Conservation (phyloP, 1,139 yeast species). For the Hyphopichia khmerensis region DNA sequence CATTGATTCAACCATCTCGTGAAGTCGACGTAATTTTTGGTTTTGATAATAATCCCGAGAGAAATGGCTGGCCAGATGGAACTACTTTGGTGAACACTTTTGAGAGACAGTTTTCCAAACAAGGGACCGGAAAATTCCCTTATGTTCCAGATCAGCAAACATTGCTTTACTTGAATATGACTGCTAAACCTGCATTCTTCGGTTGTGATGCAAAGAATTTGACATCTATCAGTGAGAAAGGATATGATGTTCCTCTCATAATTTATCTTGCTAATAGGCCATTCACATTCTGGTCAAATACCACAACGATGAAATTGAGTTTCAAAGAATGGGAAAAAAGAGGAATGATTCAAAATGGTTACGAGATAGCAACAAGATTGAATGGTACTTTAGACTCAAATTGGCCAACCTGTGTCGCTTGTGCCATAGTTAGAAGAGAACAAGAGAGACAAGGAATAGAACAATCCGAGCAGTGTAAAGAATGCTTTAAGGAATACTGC, state of each 20-base stretch:
- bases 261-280: slow-evolving; percentile 81
- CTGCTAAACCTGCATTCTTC: slow-evolving; percentile 73
- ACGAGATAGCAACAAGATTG: slow-evolving; percentile 69
- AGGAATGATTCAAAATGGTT: slow-evolving; percentile 73
- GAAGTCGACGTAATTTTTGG: slow-evolving; percentile 43
- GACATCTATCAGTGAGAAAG: slow-evolving; percentile 41
- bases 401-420: slow-evolving; percentile 80
- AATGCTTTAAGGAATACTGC: slow-evolving; percentile 74
- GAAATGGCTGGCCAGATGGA: slow-evolving; percentile 44
- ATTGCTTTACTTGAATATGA: slow-evolving; percentile 59
- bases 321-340: slow-evolving; percentile 60
- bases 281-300: slow-evolving; percentile 64
- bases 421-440: slow-evolving; percentile 84
- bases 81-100: slow-evolving; percentile 47
- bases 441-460: slow-evolving; percentile 68
- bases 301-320: slow-evolving; percentile 67
- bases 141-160: slow-evolving; percentile 77
- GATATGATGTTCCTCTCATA: slow-evolving; percentile 61
- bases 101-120: slow-evolving; percentile 63
- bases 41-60: slow-evolving; percentile 50
- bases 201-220: slow-evolving; percentile 78
- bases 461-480: slow-evolving; percentile 68
- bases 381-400: slow-evolving; percentile 71
- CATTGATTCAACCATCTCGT: slow-evolving; percentile 39
- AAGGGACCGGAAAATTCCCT: slow-evolving; percentile 73